Base-by-base conservation (phyloP, 129 eudicot genomes). In the Chrysanthemum lavandulifolium region DNA sequence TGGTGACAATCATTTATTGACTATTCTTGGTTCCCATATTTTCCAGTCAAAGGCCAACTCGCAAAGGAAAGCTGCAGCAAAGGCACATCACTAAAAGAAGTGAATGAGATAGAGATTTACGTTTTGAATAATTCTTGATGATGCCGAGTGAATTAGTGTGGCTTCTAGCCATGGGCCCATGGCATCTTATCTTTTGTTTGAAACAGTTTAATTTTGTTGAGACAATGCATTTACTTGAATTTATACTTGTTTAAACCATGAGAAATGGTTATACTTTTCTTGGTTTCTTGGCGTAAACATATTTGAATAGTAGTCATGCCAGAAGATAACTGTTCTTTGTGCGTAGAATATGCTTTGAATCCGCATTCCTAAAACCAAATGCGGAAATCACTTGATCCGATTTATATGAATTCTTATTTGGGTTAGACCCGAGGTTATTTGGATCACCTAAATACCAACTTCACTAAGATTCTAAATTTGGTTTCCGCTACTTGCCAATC, bases 31-130 rank as follows among this genome's bases (percentile, higher is more conserved):
- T 73, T 59, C 21, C 0, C 29, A 40, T 64, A 8, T 57, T 27
- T 65, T 57, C 10, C 83, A 91, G 97, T 82, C 87, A 57, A 86
- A 91, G 79, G 88, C 96, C 33, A 88, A 88, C 72, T 84, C 96
- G 66, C 90, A 84, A 19, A 67, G 83, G 86, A 86, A 88, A 79
- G 96, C 93, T 49, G 92, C 82, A 75, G 97, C 90, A 55, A 84
- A 84, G 73, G 88, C 76, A 18, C 97, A 88, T 69, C 95, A 88
- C 76, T 91, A 69, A 79, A 61, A 53, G 78, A 72, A 31, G 25
- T 3, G 40, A 51, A 45, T 18, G 66, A 65, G 66, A 76, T 73
- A 57, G n/a, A 68, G 73, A 49, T 48, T 66, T 45, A 53, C 58
- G 77, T 15, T 80, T 77, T 68, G 72, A 85, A 79, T 82, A 84